Conservation (phyloP, 2,329 filamentous ascomycete genomes). For the Colletotrichum ledebouriae region DNA sequence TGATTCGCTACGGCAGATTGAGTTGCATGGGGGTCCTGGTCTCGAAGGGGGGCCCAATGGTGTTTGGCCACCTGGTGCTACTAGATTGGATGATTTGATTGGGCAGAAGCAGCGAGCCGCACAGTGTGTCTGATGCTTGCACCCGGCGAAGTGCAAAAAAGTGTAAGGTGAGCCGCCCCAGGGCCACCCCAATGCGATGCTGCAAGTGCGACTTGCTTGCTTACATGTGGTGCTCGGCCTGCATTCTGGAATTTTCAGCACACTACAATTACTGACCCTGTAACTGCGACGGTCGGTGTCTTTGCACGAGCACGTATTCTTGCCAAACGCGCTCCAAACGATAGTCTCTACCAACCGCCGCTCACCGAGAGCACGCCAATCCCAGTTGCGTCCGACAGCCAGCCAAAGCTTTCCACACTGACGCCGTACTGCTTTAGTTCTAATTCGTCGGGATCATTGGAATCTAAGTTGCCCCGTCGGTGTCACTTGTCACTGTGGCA, state of each 20-base stretch:
- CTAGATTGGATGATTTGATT: conserved; percentile 32
- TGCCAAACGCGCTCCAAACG: background rate
- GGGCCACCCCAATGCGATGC: background rate
- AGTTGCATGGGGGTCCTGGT: conserved; percentile 25
- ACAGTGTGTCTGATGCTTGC: conserved; percentile 32
- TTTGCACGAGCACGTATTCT: conserved; percentile 13
- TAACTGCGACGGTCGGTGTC: conserved; percentile 7
- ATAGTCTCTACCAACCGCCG: conserved; percentile 1
- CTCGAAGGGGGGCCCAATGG: conserved; percentile 5
- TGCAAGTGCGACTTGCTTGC: conserved; percentile 14
- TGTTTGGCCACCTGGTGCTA: conserved; percentile 26
- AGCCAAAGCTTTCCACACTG: background rate
- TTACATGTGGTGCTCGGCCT: conserved; percentile 23
- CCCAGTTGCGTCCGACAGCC: background rate
- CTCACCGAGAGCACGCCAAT: background rate
- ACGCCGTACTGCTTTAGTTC: conserved; percentile 8
- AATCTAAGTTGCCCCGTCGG: background rate
- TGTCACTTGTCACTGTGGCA: conserved; percentile 21
- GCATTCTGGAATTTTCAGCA: conserved; percentile 14
- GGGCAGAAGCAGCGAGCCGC: conserved; percentile 29
- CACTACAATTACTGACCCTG: background rate
- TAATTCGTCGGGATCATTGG: background rate
- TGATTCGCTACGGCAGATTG: conserved; percentile 29
- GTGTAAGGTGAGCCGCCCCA: conserved; percentile 3
- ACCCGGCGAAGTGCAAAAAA: conserved; percentile 8